Evolutionary conservation across 768 basidiomycete genomes (phyloP).

Genomic region (Leccinum barrowsii): DNA sequence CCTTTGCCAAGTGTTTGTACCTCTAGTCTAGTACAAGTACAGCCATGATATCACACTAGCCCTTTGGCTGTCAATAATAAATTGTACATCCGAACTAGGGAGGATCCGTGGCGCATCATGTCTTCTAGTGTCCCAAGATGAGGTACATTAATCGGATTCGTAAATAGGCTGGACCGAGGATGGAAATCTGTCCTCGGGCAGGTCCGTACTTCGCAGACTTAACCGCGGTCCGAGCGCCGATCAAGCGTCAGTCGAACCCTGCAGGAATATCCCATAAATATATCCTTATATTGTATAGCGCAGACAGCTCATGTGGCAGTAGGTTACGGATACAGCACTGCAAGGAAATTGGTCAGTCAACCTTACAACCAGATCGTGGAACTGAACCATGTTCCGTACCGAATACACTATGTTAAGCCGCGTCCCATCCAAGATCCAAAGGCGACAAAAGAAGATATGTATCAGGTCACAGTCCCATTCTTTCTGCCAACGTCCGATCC

Average conservation of each 20-base stretch:
- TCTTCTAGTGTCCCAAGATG: background rate
- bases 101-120: constrained; percentile 8
- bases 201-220: background rate
- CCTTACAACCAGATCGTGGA: constrained; percentile 20
- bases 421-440: constrained; percentile 23
- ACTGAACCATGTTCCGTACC: constrained; percentile 27
- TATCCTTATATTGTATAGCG: constrained; percentile 19
- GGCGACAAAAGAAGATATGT: constrained; percentile 10
- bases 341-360: constrained; percentile 28
- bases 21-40: too few species aligned
- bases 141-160: background rate
- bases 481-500: constrained; percentile 83
- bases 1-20: background rate
- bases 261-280: constrained; percentile 25
- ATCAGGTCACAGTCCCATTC: constrained; percentile 69
- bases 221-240: background rate
- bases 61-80: background rate
- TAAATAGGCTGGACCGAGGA: background rate
- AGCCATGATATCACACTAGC: background rate
- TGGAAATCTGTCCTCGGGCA: background rate
- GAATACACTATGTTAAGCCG: constrained; percentile 34
- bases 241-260: background rate
- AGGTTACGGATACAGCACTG: constrained; percentile 35
- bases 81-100: background rate
- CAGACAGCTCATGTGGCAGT: constrained; percentile 19